Percentiles rank a stretch among this genome's conserved stretches.
Conservation (phyloP, 306 rosid genomes). For the Vigna radiata region DNA sequence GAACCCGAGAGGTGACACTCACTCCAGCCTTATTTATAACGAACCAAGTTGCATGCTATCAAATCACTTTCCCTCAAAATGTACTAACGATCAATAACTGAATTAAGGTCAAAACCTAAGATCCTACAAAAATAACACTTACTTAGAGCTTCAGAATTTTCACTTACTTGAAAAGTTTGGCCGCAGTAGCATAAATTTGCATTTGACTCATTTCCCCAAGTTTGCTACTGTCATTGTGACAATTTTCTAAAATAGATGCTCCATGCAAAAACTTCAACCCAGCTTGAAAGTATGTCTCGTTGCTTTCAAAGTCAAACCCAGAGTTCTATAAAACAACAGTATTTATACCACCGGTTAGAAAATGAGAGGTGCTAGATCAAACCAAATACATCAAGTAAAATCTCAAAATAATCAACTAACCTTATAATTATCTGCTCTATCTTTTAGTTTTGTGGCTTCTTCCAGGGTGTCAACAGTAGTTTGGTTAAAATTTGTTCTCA, state of each 20-base stretch:
- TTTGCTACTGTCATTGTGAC: slow-evolving; percentile 60
- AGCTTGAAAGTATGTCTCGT: slow-evolving; percentile 83
- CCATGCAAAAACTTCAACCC: slow-evolving; percentile 90
- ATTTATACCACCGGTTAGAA: slow-evolving; percentile 31
- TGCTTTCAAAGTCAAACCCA: slow-evolving; percentile 79
- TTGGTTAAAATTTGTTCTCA: slow-evolving; percentile 53
- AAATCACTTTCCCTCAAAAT: background rate
- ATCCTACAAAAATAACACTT: slow-evolving; percentile 24
- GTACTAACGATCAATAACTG: slow-evolving; percentile 16
- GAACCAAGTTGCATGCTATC: slow-evolving; percentile 23
- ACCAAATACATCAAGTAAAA: slow-evolving; percentile 42
- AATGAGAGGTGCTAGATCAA: slow-evolving; percentile 35
- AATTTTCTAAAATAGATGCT: slow-evolving; percentile 67
- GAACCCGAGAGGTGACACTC: background rate
- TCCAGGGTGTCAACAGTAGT: slow-evolving; percentile 57
- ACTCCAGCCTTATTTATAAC: slow-evolving; percentile 12
- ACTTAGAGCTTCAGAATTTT: slow-evolving; percentile 32
- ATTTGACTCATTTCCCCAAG: slow-evolving; percentile 65
- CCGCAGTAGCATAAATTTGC: slow-evolving; percentile 69
- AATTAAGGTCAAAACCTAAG: slow-evolving; percentile 16
- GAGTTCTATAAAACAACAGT: slow-evolving; percentile 56
- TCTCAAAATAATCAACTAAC: slow-evolving; percentile 52
- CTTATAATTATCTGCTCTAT: slow-evolving; percentile 70
- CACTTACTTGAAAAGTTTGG: slow-evolving; percentile 77
- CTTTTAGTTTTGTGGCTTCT: slow-evolving; percentile 71